These are phyloP conservation scores for Vickermania ingenoplastis DNA, from an alignment of 208 protist species.

Conservation along the genomic window DNA sequence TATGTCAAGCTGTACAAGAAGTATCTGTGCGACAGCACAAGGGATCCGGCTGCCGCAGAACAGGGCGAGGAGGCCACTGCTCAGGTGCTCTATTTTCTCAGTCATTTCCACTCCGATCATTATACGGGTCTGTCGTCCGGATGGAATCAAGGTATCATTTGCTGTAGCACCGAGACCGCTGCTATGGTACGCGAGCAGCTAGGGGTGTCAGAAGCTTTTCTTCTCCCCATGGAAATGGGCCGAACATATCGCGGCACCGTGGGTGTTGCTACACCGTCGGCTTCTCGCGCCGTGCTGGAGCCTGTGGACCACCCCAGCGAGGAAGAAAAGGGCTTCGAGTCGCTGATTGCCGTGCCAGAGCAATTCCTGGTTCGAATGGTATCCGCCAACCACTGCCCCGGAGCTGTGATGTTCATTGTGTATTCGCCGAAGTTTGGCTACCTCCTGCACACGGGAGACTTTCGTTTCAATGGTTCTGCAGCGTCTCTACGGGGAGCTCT, in stretches of 20 bases:
- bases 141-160: conserved; percentile 54
- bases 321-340: conserved; percentile 4
- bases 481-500: too few species aligned
- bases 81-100: conserved; percentile 64
- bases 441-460: conserved; percentile 89
- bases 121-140: conserved; percentile 57
- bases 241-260: conserved; percentile 13
- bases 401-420: conserved; percentile 87
- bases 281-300: too few species aligned
- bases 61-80: background rate
- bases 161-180: conserved; percentile 51
- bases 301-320: conserved; percentile 5
- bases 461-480: conserved; percentile 89
- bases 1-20: conserved; percentile 10
- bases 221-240: conserved; percentile 41
- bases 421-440: conserved; percentile 29
- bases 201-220: conserved; percentile 19
- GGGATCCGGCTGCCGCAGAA: background rate
- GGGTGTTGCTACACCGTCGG: background rate
- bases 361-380: conserved; percentile 34
- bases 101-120: conserved; percentile 90
- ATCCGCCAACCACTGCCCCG: conserved; percentile 89
- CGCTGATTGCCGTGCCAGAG: too few species aligned
- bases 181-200: conserved; percentile 37
- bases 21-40: background rate